A percentile compares a stretch with the other conserved stretches of the same genome.
Evolutionary conservation across 2,329 filamentous ascomycete genomes (phyloP).

Genomic region (Exophiala oligosperma): DNA sequence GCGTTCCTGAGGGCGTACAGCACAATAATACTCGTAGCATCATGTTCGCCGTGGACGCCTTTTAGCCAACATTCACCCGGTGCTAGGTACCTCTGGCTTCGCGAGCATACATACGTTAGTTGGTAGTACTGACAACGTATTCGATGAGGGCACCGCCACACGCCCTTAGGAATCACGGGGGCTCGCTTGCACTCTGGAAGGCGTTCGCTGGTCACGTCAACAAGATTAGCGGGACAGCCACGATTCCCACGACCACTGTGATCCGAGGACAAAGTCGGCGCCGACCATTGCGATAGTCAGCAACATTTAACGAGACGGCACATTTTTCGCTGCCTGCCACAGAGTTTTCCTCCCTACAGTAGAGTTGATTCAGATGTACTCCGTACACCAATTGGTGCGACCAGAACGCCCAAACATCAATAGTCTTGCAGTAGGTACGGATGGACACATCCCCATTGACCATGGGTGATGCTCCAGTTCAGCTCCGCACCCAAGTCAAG

Average conservation of each 20-base stretch:
- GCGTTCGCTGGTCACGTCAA: slow-evolving; percentile 13
- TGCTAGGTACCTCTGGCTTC: too few species aligned
- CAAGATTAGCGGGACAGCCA: slow-evolving; percentile 17
- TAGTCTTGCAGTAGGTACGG: too few species aligned
- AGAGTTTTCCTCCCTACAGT: neutral
- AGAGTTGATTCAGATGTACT: neutral
- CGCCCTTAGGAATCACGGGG: neutral
- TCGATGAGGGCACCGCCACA: neutral
- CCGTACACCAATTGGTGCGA: too few species aligned
- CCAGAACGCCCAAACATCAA: too few species aligned
- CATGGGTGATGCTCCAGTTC: too few species aligned
- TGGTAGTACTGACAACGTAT: neutral
- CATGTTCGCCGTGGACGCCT: neutral
- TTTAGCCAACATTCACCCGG: neutral
- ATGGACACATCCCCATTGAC: too few species aligned
- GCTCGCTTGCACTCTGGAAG: neutral
- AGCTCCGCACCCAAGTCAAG: too few species aligned
- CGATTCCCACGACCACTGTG: neutral
- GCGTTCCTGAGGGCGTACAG: neutral
- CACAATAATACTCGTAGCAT: neutral
- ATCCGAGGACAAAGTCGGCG: neutral
- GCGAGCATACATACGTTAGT: too few species aligned
- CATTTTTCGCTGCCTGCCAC: neutral
- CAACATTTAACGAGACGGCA: neutral
- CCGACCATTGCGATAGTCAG: neutral